Conservation (phyloP, 2,329 filamentous ascomycete species). For the Diaporthe nobilis region DNA sequence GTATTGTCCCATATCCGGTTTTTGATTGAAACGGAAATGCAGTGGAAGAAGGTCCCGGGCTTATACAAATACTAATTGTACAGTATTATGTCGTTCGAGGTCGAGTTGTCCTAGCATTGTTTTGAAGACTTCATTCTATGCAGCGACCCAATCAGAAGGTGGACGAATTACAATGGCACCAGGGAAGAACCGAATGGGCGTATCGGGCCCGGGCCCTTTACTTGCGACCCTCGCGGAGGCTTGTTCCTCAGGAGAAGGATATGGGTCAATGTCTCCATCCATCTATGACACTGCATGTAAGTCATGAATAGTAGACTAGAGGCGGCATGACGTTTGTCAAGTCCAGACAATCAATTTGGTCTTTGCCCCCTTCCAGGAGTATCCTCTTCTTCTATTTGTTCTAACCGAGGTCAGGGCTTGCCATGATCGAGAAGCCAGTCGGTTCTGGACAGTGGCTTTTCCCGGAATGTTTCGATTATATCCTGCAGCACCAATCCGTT, state of each 20-base stretch:
- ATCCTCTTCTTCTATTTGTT: background rate
- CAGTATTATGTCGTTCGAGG: too few species aligned
- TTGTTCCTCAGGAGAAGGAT: background rate
- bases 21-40: background rate
- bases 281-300: conserved; percentile 8
- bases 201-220: background rate
- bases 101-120: background rate
- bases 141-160: background rate
- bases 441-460: background rate
- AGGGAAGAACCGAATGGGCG: background rate
- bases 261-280: background rate
- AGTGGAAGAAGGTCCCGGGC: too few species aligned
- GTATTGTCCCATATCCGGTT: background rate
- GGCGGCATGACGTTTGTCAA: background rate
- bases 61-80: too few species aligned
- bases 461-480: background rate
- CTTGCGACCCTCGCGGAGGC: background rate
- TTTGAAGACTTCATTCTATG: background rate
- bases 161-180: background rate
- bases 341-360: background rate
- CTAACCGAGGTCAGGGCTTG: background rate
- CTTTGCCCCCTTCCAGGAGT: background rate
- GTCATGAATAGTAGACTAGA: background rate
- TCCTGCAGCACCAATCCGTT: background rate
- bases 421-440: background rate